phyloP scores from a whole-genome alignment of 176 grass and related monocot genomes.

The Carex scoparia region DNA sequence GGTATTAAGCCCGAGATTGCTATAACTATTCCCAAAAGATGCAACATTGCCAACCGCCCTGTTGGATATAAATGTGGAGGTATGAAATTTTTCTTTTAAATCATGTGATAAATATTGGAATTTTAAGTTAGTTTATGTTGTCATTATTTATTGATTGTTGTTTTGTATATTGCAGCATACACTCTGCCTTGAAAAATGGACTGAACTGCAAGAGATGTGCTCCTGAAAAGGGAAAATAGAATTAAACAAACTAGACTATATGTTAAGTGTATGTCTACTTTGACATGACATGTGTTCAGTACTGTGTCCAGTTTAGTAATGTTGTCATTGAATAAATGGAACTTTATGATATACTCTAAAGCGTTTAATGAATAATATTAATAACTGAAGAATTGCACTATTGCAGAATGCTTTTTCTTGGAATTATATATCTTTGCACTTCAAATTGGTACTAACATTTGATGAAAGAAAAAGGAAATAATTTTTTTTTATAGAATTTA shows the following conservation, averaged over 20 bases:
- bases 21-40: constrained; percentile 79
- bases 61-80: constrained; percentile 87
- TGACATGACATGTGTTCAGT: not conserved
- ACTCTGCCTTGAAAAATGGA: constrained; percentile 51
- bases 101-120: not conserved
- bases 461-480: too few species aligned
- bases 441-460: not conserved
- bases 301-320: not conserved
- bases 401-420: not conserved
- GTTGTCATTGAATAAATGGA: not conserved
- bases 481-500: too few species aligned
- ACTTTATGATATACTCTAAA: not conserved
- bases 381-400: not conserved
- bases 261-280: not conserved
- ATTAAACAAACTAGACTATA: not conserved
- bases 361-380: not conserved
- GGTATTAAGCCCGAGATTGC: constrained; percentile 68
- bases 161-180: constrained; percentile 27
- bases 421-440: not conserved
- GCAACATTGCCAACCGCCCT: constrained; percentile 62
- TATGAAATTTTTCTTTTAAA: not conserved
- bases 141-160: not conserved
- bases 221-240: not conserved
- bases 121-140: not conserved
- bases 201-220: not conserved